phyloP scores from a whole-genome alignment of 108 stramenopile genomes.

The Skeletonema tropicum region DNA sequence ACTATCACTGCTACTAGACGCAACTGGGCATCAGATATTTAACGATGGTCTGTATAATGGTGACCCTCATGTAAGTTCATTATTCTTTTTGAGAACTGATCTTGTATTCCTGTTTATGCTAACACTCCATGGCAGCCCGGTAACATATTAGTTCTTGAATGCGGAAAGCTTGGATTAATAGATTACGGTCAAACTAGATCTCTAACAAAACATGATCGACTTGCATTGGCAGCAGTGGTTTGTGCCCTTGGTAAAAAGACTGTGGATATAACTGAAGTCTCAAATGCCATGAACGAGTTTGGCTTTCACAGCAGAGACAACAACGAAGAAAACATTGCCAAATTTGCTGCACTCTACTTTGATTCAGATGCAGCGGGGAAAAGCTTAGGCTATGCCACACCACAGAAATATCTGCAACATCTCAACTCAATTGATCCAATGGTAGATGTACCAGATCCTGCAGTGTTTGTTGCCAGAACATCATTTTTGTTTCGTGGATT shows the following conservation, averaged over 20 bases:
- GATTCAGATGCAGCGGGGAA: conserved; percentile 62
- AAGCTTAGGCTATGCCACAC: conserved; percentile 60
- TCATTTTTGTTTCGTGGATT: conserved; percentile 71
- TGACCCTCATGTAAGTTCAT: conserved; percentile 58
- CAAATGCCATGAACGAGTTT: conserved; percentile 61
- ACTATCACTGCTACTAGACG: conserved; percentile 62
- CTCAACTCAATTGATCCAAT: conserved; percentile 63
- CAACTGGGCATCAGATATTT: conserved; percentile 78
- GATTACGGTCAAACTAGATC: conserved; percentile 74
- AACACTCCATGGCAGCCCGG: conserved; percentile 26
- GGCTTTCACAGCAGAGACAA: conserved; percentile 60
- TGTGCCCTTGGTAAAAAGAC: conserved; percentile 45
- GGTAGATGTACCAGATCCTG: conserved; percentile 65
- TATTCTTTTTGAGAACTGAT: background rate
- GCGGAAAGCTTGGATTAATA: conserved; percentile 69
- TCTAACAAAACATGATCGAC: conserved; percentile 53
- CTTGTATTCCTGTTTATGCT: background rate
- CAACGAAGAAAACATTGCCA: conserved; percentile 52
- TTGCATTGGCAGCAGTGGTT: conserved; percentile 61
- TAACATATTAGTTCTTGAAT: conserved; percentile 56
- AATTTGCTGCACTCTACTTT: conserved; percentile 68
- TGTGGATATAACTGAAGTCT: conserved; percentile 30
- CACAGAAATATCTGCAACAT: conserved; percentile 64
- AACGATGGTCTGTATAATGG: conserved; percentile 67
- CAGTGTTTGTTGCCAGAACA: conserved; percentile 71